Conservation (phyloP, 1,284 basidiomycete genomes). For the Hemileccinum hortonii region DNA sequence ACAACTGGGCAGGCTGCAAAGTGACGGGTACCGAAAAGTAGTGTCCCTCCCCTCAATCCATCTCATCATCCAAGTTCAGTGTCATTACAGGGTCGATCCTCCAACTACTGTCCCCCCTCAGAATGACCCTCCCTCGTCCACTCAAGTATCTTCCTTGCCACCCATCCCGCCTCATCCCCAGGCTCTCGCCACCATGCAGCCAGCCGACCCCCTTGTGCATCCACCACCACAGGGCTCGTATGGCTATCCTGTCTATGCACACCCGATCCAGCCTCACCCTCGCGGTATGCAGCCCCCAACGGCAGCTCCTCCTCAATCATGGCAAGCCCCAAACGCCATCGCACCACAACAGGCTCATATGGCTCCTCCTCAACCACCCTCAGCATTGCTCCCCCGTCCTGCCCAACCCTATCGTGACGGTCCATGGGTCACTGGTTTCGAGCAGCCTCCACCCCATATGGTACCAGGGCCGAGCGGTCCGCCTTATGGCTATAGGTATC, state of each 20-base stretch:
- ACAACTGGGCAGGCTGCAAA: constrained; percentile 75
- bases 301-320: constrained; percentile 53
- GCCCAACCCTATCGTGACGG: constrained; percentile 49
- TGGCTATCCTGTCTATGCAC: constrained; percentile 47
- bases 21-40: constrained; percentile 73
- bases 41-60: constrained; percentile 14
- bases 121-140: constrained; percentile 25
- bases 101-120: constrained; percentile 37
- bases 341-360: constrained; percentile 66
- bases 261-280: constrained; percentile 41
- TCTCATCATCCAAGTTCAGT: constrained; percentile 7
- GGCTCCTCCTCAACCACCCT: constrained; percentile 39
- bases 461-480: constrained; percentile 39
- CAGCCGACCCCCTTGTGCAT: constrained; percentile 32
- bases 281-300: constrained; percentile 48
- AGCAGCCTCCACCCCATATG: constrained; percentile 47
- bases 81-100: constrained; percentile 27
- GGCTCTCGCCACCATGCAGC: constrained; percentile 29
- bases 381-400: constrained; percentile 49
- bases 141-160: constrained; percentile 28
- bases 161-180: constrained; percentile 33
- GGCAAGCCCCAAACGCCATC: constrained; percentile 60
- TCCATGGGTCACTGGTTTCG: constrained; percentile 47
- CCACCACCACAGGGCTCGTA: constrained; percentile 39
- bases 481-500: constrained; percentile 55